Conservation (phyloP, 495 filamentous ascomycete genomes). For the Xylaria acuta region DNA sequence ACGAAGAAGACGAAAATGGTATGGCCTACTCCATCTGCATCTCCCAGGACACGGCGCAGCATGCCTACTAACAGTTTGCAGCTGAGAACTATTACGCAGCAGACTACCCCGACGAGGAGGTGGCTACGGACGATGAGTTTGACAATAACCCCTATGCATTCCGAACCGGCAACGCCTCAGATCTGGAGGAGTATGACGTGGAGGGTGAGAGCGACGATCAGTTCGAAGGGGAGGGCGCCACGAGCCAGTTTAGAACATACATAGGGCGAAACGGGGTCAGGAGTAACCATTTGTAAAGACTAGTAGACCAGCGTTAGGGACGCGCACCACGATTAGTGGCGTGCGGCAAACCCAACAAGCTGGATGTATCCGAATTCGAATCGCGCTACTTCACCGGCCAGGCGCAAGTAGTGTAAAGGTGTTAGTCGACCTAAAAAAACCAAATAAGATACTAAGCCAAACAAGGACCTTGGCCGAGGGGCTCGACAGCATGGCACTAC, state of each 20-base stretch:
- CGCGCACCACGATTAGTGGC: background rate
- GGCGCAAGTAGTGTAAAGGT: conserved; percentile 4
- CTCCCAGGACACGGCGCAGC: background rate
- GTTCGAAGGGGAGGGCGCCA: conserved; percentile 30
- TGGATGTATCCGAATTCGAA: background rate
- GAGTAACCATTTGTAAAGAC: conserved; percentile 29
- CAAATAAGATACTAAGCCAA: background rate
- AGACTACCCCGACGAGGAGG: conserved; percentile 64
- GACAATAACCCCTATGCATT: conserved; percentile 53
- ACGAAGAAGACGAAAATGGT: conserved; percentile 66
- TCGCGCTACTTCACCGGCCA: background rate
- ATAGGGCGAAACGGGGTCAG: conserved; percentile 32
- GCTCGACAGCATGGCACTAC: background rate
- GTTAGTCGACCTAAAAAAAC: background rate
- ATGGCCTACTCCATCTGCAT: conserved; percentile 23
- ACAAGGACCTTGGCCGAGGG: background rate
- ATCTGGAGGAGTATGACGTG: conserved; percentile 50
- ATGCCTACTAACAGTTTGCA: conserved; percentile 33
- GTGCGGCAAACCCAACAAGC: background rate
- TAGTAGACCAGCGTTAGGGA: background rate
- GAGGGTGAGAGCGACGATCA: conserved; percentile 32
- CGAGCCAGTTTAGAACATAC: conserved; percentile 33
- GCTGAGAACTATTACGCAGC: conserved; percentile 62
- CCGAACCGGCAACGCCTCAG: conserved; percentile 51
- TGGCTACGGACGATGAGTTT: conserved; percentile 60